Evolutionary conservation across 345 rosid genomes (phyloP), one percentile per base, ranked within the genome.

Genomic region (Fremontodendron californicum): DNA sequence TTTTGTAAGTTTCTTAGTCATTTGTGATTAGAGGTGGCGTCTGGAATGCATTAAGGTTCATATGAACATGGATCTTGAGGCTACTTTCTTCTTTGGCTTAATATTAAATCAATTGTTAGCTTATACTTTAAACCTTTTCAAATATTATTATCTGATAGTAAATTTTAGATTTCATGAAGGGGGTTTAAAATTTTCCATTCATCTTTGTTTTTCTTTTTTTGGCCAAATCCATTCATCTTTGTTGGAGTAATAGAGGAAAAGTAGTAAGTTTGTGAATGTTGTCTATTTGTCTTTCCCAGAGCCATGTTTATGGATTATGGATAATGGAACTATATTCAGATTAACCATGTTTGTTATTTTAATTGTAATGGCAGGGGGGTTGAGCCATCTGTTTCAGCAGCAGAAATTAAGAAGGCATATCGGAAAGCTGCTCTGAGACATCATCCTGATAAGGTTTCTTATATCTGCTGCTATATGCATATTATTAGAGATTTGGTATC

Each of bases 391-490:
- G 94, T 85, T 77, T 87, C 95, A 19, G 88, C 89, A 45, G 84
- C 97, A 64, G 98, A 96, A 80, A 89, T 96, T 78, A 93, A 88
- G 81, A 93, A 87, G 86, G 99, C 98, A 5, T 96, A 93, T 84
- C 87, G 94, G 78, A 96, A 89, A 86, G 97, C 96, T 68, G 99
- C 99, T 78, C 93, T 96, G 62, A 83, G 92, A 79, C 95, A 96
- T 84, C 99, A 96, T 84, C 99, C 99, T n/a, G 99, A 96, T 87
- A 96, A 96, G 98, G 99, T 93, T 82, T 82, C 68, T 75, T 57
- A 16, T 60, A 2, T 77, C 73, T 45, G 12, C 48, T 73, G 51
- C 69, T 40, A 33, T 74, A 65, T 73, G 29, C 23, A 68, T 39
- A 12, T 51, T 63, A 54, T 39, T 49, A n/a, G 27, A 33, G 48